Evolutionary conservation across 2,329 filamentous ascomycete genomes (phyloP).

Genomic region (Curvularia verruculosa): DNA sequence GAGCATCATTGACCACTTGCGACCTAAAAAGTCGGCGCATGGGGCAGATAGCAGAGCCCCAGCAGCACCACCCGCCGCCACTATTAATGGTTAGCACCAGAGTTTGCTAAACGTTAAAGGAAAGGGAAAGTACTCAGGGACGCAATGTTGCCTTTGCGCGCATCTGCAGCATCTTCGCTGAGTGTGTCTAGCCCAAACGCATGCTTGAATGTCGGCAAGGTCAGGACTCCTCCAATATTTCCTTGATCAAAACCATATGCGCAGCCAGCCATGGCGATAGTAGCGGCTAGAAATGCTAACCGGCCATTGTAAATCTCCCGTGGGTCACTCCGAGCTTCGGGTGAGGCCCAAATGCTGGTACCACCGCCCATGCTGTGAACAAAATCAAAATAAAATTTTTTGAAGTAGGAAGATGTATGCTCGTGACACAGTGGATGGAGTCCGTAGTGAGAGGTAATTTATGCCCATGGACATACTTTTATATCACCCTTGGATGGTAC

Average conservation of each 20-base stretch:
- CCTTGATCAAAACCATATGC: not conserved
- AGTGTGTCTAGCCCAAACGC: not conserved
- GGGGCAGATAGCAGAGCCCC: not conserved
- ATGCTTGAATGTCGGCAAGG: not conserved
- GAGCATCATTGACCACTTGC: not conserved
- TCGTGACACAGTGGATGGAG: not conserved
- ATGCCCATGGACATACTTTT: not conserved
- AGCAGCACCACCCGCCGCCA: not conserved
- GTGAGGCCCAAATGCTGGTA: not conserved
- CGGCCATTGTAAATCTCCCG: not conserved
- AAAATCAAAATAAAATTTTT: not conserved
- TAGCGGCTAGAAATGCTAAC: not conserved
- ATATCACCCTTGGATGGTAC: not conserved
- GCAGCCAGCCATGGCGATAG: slow-evolving; percentile 1
- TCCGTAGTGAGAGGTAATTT: not conserved
- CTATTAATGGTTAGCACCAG: not conserved
- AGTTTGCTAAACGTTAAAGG: not conserved
- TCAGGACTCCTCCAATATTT: not conserved
- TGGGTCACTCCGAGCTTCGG: not conserved
- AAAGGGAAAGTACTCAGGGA: not conserved
- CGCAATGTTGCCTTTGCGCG: not conserved
- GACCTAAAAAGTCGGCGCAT: not conserved
- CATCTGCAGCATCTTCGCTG: not conserved
- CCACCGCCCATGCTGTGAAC: not conserved
- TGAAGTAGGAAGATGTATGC: not conserved